These are phyloP conservation scores for Sonneratia alba DNA, from an alignment of 345 rosid genomes.

Conservation along the genomic window DNA sequence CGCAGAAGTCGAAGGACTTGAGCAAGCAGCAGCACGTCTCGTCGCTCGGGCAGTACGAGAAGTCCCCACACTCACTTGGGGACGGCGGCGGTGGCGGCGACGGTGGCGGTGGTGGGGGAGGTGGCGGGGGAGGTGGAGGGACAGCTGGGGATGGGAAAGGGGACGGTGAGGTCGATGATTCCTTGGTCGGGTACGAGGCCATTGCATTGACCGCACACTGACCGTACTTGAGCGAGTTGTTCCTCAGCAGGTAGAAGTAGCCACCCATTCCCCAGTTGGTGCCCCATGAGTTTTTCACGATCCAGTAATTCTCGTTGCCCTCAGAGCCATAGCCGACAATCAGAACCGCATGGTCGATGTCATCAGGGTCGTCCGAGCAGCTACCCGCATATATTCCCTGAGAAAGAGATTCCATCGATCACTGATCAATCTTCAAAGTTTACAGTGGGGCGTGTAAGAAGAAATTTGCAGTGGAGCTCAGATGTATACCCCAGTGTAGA, in stretches of 20 bases:
- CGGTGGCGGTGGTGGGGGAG: slow-evolving; percentile 20
- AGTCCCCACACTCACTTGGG: slow-evolving; percentile 55
- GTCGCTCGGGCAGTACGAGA: slow-evolving; percentile 37
- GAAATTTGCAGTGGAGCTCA: background rate
- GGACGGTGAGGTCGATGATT: slow-evolving; percentile 38
- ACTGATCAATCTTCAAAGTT: background rate
- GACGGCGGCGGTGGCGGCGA: slow-evolving; percentile 44
- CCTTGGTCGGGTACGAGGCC: slow-evolving; percentile 66
- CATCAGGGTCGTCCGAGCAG: slow-evolving; percentile 49
- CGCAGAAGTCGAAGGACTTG: slow-evolving; percentile 33
- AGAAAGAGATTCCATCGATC: background rate
- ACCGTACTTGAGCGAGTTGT: slow-evolving; percentile 31
- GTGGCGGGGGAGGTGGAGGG: slow-evolving; percentile 27
- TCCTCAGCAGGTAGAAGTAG: slow-evolving; percentile 40
- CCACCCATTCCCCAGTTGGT: slow-evolving; percentile 61
- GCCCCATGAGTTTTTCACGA: slow-evolving; percentile 79
- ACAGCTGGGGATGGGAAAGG: slow-evolving; percentile 33
- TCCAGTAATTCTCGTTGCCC: slow-evolving; percentile 61
- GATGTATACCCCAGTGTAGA: slow-evolving; percentile 53
- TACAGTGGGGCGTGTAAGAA: background rate
- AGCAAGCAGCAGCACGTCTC: slow-evolving; percentile 61
- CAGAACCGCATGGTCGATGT: slow-evolving; percentile 67
- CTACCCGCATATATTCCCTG: slow-evolving; percentile 57
- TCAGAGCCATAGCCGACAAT: slow-evolving; percentile 71
- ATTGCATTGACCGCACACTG: slow-evolving; percentile 54